Base-by-base conservation (phyloP, 1,284 basidiomycete species). In the Thecaphora thlaspeos region DNA sequence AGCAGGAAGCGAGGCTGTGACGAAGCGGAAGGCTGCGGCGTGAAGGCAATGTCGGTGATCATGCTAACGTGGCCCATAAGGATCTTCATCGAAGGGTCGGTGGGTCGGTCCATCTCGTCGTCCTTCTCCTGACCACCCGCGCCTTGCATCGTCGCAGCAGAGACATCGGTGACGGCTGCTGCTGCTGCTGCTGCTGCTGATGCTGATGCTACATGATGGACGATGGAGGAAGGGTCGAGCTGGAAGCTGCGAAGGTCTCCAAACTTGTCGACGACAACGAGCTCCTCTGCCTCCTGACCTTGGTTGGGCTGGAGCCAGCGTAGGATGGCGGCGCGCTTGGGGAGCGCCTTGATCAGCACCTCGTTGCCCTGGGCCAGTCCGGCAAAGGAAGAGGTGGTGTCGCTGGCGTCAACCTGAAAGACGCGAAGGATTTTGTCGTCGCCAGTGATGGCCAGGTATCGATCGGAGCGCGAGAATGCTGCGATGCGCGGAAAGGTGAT, bases 351-450 rank as follows among this genome's bases (percentile, higher is more conserved):
- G 34, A 65, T 45, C 11, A 73, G 41, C 23, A 71, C 62, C 52
- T 71, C 66, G 10, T 60, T 45, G 26, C 66, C 70, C 17, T 54
- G 54, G 18, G 50, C 50, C 9, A 68, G 61, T 2, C 55, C 56
- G 5, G 39, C 32, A 43, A 55, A 52, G 40, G 21, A 11, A 2
- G 41, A 28, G 14, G 51, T 51, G 8, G 48, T 37, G 0, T 47
- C 41, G 30, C 46, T 26, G 21, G 54, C 48, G 19, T 42, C 32
- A 4, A 45, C 23, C 46, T 60, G 55, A 67, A 68, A 75, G 7
- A 75, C 66, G 22, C 69, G 68, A 38, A 75, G 48, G 36, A 61
- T 56, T 51, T 75, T 75, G 61, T 75, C 73, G 59, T 75, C 73
- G 23, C 71, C 71, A 4, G 69, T 69, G 12, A 73, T 48, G 7